phyloP scores from a whole-genome alignment of 257 asterid species.

The Linaria vulgaris region DNA sequence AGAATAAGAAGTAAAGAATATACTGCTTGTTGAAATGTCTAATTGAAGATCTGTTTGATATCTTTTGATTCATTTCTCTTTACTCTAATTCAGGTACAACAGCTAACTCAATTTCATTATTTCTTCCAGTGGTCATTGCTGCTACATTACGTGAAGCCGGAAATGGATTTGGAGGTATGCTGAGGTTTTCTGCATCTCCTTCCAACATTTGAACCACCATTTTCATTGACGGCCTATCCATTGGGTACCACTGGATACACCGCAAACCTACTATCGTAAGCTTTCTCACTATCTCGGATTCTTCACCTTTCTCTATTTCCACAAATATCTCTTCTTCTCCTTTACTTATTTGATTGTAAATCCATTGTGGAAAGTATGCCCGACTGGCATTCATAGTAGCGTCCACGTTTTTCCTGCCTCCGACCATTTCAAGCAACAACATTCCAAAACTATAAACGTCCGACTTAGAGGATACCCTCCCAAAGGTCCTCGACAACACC shows the following conservation, averaged over 20 bases:
- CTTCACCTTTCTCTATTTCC: constrained; percentile 21
- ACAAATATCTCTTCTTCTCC: constrained; percentile 13
- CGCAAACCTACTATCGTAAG: constrained; percentile 28
- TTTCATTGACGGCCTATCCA: constrained; percentile 33
- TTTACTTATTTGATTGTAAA: constrained; percentile 14
- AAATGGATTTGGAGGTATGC: constrained; percentile 34
- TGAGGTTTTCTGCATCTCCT: constrained; percentile 25
- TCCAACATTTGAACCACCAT: constrained; percentile 34
- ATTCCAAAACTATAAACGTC: constrained; percentile 37
- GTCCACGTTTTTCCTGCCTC: constrained; percentile 21
- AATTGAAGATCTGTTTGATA: no score
- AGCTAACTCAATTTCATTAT: constrained; percentile 15
- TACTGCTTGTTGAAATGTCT: no score
- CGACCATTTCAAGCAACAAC: constrained; percentile 36
- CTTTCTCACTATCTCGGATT: constrained; percentile 11
- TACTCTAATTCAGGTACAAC: not conserved
- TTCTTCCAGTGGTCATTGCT: constrained; percentile 8
- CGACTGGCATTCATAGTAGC: not conserved
- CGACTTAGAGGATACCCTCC: constrained; percentile 24
- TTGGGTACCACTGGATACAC: constrained; percentile 40
- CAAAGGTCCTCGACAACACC: constrained; percentile 26
- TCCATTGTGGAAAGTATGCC: constrained; percentile 27
- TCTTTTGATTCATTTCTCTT: no score
- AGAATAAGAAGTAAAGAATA: no score
- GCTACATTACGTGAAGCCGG: constrained; percentile 12